These are phyloP conservation scores for Pseudoneurospora amorphoporcata DNA, from an alignment of 495 filamentous ascomycete genomes.

Conservation along the genomic window DNA sequence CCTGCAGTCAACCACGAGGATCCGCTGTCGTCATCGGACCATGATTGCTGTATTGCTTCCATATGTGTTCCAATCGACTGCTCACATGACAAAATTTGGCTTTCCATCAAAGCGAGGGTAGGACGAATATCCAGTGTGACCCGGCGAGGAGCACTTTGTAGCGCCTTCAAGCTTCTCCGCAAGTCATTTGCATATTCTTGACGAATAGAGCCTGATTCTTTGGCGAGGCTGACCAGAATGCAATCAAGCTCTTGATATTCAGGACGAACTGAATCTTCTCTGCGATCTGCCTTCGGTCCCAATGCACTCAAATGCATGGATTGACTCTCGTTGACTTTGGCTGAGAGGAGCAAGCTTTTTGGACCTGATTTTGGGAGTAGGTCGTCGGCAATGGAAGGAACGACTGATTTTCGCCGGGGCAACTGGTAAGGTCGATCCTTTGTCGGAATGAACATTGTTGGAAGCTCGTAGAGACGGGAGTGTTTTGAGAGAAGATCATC, in stretches of 20 bases:
- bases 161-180: constrained; percentile 12
- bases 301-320: background rate
- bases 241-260: background rate
- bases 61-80: constrained; percentile 16
- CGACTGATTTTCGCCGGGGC: background rate
- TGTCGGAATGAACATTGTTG: background rate
- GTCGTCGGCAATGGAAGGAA: background rate
- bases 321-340: background rate
- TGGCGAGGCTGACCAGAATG: background rate
- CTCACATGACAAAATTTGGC: constrained; percentile 1
- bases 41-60: constrained; percentile 3
- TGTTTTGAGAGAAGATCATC: background rate
- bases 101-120: background rate
- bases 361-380: background rate
- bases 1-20: constrained; percentile 38
- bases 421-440: background rate
- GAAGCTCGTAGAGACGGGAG: background rate
- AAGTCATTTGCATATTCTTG: constrained; percentile 9
- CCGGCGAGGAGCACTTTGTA: constrained; percentile 5
- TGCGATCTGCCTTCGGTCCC: background rate
- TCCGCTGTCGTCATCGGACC: constrained; percentile 19
- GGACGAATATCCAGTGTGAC: background rate
- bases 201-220: background rate
- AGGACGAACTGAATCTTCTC: background rate
- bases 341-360: background rate